Evolutionary conservation across 176 grass and related monocot genomes (phyloP).

Genomic region (Cenchrus fungigraminus): DNA sequence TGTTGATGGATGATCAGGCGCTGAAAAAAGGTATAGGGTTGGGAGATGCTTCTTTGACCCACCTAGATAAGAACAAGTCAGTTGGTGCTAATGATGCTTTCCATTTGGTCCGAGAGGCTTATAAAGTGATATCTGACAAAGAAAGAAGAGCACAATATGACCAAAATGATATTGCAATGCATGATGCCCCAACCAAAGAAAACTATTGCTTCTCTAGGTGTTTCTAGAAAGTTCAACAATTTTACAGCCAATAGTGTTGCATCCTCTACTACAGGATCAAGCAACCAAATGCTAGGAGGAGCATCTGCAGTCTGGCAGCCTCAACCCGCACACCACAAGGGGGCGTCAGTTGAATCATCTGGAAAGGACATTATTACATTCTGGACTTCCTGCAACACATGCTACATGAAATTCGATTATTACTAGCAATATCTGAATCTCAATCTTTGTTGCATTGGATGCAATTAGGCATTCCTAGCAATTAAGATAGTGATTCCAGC

Average conservation of each 20-base stretch:
- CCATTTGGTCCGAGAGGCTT: too few species aligned
- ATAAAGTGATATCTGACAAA: too few species aligned
- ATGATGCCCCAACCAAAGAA: too few species aligned
- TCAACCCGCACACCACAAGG: not conserved
- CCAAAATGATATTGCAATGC: too few species aligned
- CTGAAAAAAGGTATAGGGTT: too few species aligned
- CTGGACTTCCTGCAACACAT: slow-evolving; percentile 59
- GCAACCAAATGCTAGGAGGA: slow-evolving; percentile 34
- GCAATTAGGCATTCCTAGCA: slow-evolving; percentile 48
- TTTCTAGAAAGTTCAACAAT: slow-evolving; percentile 1
- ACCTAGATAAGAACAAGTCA: too few species aligned
- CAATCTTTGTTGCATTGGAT: slow-evolving; percentile 44
- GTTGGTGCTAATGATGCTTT: too few species aligned
- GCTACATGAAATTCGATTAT: slow-evolving; percentile 60
- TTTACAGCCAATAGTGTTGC: slow-evolving; percentile 17
- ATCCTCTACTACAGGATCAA: not conserved
- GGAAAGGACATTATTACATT: slow-evolving; percentile 27
- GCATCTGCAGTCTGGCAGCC: not conserved
- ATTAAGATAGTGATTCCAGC: not conserved
- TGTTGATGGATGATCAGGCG: too few species aligned
- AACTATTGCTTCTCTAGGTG: not conserved
- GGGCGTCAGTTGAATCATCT: not conserved
- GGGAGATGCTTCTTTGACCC: not conserved
- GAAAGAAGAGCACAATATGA: too few species aligned
- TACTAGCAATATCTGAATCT: slow-evolving; percentile 39